phyloP scores from a whole-genome alignment of 441 rosid species.

The Erodium texanum region DNA sequence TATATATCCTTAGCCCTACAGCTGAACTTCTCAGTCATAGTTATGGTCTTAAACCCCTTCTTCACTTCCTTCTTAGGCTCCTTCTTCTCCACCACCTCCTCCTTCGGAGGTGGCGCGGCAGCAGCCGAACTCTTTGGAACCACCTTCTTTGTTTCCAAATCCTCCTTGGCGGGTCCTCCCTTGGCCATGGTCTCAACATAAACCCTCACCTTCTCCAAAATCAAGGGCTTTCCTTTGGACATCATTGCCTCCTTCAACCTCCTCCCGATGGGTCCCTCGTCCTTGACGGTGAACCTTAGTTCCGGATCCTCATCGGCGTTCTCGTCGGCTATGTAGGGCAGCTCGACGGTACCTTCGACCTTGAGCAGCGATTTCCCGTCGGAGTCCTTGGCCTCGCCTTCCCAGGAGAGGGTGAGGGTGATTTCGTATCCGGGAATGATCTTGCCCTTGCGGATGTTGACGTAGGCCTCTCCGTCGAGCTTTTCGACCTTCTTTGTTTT shows the following conservation, averaged over 20 bases:
- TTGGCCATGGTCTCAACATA: slow-evolving; percentile 64
- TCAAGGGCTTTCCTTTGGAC: slow-evolving; percentile 44
- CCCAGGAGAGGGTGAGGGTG: slow-evolving; percentile 57
- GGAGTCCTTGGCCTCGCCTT: slow-evolving; percentile 69
- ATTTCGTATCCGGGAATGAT: slow-evolving; percentile 88
- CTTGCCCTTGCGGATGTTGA: slow-evolving; percentile 82
- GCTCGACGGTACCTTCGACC: slow-evolving; percentile 68
- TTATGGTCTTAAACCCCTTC: slow-evolving; percentile 61
- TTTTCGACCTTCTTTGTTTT: slow-evolving; percentile 52
- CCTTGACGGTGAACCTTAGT: slow-evolving; percentile 55
- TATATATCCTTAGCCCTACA: slow-evolving; percentile 67
- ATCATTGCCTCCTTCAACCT: slow-evolving; percentile 75
- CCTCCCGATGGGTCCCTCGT: slow-evolving; percentile 63
- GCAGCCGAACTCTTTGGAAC: slow-evolving; percentile 34
- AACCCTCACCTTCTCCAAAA: slow-evolving; percentile 53
- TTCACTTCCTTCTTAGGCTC: slow-evolving; percentile 29
- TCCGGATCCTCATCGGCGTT: slow-evolving; percentile 91
- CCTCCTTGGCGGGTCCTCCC: slow-evolving; percentile 81
- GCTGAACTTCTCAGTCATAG: slow-evolving; percentile 68
- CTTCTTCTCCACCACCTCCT: slow-evolving; percentile 27
- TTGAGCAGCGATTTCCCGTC: slow-evolving; percentile 52
- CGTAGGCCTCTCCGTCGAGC: slow-evolving; percentile 86
- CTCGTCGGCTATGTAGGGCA: slow-evolving; percentile 91
- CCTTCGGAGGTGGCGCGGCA: slow-evolving; percentile 17
- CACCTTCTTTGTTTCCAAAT: slow-evolving; percentile 54